A percentile compares a stretch with the other conserved stretches of the same genome.
Conservation (phyloP, 2,329 filamentous ascomycete species). For the Curvularia hawaiiensis region DNA sequence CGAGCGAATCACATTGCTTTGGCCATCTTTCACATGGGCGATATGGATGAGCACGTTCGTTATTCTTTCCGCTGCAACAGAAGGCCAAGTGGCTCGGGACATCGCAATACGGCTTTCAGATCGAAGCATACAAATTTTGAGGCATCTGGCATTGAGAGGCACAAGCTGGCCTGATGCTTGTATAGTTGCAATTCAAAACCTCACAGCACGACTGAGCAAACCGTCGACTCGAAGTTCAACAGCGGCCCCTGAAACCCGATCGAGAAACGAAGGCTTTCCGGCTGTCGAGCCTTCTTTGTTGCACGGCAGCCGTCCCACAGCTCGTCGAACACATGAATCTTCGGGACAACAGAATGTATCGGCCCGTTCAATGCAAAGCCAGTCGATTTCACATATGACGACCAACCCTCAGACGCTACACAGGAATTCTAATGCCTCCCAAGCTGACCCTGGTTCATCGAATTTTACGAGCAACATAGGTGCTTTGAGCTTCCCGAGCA, state of each 20-base stretch:
- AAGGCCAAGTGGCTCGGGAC: slow-evolving; percentile 26
- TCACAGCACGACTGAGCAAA: slow-evolving; percentile 20
- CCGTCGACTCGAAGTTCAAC: slow-evolving; percentile 15
- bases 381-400: background rate
- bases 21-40: slow-evolving; percentile 37
- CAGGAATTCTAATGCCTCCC: background rate
- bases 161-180: slow-evolving; percentile 36
- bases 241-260: slow-evolving; percentile 1
- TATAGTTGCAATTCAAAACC: slow-evolving; percentile 30
- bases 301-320: background rate
- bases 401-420: background rate
- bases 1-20: slow-evolving; percentile 27
- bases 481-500: background rate
- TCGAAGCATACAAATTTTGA: slow-evolving; percentile 26
- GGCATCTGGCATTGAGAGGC: slow-evolving; percentile 30
- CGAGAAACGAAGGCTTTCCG: background rate
- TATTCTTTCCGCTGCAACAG: slow-evolving; percentile 27
- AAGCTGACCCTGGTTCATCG: background rate
- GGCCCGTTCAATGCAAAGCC: background rate
- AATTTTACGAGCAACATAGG: background rate
- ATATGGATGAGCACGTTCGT: slow-evolving; percentile 36
- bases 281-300: background rate
- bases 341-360: background rate
- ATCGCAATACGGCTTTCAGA: slow-evolving; percentile 24
- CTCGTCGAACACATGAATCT: background rate